Evolutionary conservation across 768 basidiomycete species (phyloP), one percentile per base, ranked within the genome.

Genomic region (button mushroom (Agaricus bisporus)): DNA sequence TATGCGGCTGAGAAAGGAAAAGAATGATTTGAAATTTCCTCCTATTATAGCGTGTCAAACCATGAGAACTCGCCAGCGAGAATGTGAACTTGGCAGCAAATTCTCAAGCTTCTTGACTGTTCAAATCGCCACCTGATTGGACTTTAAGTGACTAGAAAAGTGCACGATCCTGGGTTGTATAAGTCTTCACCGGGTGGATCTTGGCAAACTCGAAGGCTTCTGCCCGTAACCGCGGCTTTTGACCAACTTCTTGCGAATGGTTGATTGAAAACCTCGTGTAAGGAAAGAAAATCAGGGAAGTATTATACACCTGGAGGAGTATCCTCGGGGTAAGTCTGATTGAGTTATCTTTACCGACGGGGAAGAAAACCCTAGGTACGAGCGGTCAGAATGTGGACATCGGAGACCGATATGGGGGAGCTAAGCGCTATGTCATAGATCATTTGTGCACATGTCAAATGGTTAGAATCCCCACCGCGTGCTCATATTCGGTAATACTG

Each of bases 141-240:
- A 22, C 22, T 22, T 22, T 22, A 22, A 22, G 4, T 4, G 22
- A 22, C 22, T 4, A 1, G 4, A 22, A 22, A 22, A 22, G 22
- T 22, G 22, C 22, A 22, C 22, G 22, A 2, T 22, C 22, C 22
- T 22, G 22, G 22, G 49, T 57, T 56, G 55, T 35, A 60, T 55
- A 5, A 57, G 57, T 36, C 59, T 60, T 28, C 58, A 56, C 41
- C 59, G 56, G 50, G 51, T 60, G 48, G 55, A 39, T 41, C 56
- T 60, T 25, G 49, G 37, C 35, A 12, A 5, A 15, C 25, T 45
- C 28, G 17, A 10, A 18, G 15, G 17, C 12, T 42, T 35, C 29
- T 43, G 43, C 11, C 8, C 49, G 49, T 22, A 49, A 28, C 22
- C 20, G 36, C 44, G 20, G 37, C 17, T 22, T 22, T 22, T 22